Base-by-base conservation (phyloP, 305 asterid genomes). In the Fraxinus xanthoxyloides region DNA sequence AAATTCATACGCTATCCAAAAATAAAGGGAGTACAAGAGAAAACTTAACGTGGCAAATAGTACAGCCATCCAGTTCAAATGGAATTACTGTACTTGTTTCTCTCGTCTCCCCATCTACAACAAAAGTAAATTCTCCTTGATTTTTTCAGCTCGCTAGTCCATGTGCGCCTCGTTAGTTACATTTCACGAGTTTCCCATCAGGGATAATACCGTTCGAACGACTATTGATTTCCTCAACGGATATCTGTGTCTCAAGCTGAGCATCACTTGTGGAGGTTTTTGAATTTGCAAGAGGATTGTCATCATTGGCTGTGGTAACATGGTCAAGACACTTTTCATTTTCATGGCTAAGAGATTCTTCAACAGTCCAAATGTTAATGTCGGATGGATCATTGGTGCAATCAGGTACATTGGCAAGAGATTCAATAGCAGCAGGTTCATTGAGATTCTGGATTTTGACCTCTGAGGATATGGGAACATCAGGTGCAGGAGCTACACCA, bases 151-250 rank as follows among this genome's bases (percentile, higher is more conserved):
- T 56, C 40, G 35, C 72, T 80, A 80, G 19, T 59, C 82, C 36
- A n/a, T 36, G 26, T 31, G 77, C 77, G 23, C 15, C 30, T 3
- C 15, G 31, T 38, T 74, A 72, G 32, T 76, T 43, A 77, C 85
- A 51, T 36, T 84, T 75, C 35, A 82, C 86, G 80, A 31, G 32
- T 35, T 77, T 63, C 38, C 59, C 81, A 17, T 81, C 77, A 48
- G 75, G 59, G 67, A 77, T 77, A 74, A 61, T 13, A 59, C 83
- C 79, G n/a, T 74, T 72, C 9, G 38, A 19, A 63, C 88, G 85
- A 75, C 61, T 40, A 78, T 79, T 36, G 7, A 65, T 38, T 36
- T 77, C 86, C 77, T 81, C 91, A 56, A 65, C 83, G 40, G 83
- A 59, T 76, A 80, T 48, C 19, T 76, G 54, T 36, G 80, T 77